Evolutionary conservation across 108 stramenopile genomes (phyloP).

Genomic region (Pseudonitzschia pungens): DNA sequence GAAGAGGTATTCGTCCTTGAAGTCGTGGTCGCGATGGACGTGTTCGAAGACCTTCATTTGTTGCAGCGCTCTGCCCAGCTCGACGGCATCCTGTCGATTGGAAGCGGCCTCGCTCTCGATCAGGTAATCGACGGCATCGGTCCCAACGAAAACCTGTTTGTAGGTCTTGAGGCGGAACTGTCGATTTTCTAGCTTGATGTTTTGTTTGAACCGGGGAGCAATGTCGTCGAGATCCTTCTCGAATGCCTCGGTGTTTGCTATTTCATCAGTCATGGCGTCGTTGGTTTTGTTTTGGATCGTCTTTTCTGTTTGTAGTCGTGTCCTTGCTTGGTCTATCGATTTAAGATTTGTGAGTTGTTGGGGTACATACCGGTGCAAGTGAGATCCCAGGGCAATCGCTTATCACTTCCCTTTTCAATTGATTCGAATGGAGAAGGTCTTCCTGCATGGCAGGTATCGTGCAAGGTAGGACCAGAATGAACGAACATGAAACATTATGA

Average conservation of each 20-base stretch:
- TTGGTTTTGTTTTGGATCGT: too few relatives aligned
- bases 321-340: background rate
- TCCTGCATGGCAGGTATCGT: too few relatives aligned
- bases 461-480: too few relatives aligned
- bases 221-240: constrained; percentile 28
- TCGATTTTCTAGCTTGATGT: constrained; percentile 41
- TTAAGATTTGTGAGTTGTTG: too few relatives aligned
- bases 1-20: constrained; percentile 58
- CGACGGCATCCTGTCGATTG: constrained; percentile 56
- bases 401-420: too few relatives aligned
- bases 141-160: constrained; percentile 57
- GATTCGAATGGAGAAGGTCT: too few relatives aligned
- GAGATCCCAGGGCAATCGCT: too few relatives aligned
- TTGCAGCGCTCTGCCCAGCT: constrained; percentile 37
- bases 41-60: constrained; percentile 35
- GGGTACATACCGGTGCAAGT: too few relatives aligned
- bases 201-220: constrained; percentile 29
- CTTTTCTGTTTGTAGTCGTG: too few relatives aligned
- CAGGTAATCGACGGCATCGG: constrained; percentile 65
- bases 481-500: too few relatives aligned
- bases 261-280: constrained; percentile 12
- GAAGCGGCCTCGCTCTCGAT: constrained; percentile 39
- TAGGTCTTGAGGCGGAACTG: constrained; percentile 49
- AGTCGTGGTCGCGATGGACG: constrained; percentile 56
- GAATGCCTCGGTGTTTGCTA: background rate